Conservation (phyloP, 2,329 filamentous ascomycete genomes). For the Neoarthrinium moseri region DNA sequence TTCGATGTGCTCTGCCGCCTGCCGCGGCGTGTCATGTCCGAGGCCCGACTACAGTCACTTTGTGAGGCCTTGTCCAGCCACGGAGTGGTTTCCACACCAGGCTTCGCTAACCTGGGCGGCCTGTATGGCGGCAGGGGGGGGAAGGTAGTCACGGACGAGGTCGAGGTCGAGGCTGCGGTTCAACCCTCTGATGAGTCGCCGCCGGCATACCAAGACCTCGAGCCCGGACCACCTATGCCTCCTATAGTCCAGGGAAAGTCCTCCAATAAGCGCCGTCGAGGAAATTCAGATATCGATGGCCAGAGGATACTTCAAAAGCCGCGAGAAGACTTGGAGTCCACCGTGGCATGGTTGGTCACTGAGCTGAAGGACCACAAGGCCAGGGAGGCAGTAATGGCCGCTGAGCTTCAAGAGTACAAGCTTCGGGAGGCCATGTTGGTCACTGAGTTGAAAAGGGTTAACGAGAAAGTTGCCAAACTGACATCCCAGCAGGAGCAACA, state of each 20-base stretch:
- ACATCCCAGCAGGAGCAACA: neutral
- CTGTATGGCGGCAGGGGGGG: constrained; percentile 5
- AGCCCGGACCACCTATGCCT: constrained; percentile 5
- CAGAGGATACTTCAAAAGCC: neutral
- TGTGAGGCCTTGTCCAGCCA: neutral
- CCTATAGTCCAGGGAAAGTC: neutral
- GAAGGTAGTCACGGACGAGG: neutral
- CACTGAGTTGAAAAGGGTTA: neutral
- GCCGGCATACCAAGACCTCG: constrained; percentile 1
- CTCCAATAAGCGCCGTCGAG: constrained; percentile 5
- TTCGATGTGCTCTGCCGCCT: constrained; percentile 2
- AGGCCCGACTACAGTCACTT: neutral
- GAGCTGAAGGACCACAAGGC: neutral
- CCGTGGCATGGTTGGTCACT: neutral
- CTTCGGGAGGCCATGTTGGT: neutral
- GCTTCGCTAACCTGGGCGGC: neutral
- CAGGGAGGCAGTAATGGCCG: neutral
- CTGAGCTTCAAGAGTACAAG: neutral
- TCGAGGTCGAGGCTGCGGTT: neutral
- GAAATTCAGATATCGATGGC: neutral
- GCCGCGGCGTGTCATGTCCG: neutral
- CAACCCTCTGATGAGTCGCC: neutral
- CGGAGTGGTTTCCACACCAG: neutral
- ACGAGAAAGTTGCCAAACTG: neutral
- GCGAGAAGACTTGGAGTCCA: neutral